Evolutionary conservation across 345 rosid genomes (phyloP).

Genomic region (Balakata baccata): DNA sequence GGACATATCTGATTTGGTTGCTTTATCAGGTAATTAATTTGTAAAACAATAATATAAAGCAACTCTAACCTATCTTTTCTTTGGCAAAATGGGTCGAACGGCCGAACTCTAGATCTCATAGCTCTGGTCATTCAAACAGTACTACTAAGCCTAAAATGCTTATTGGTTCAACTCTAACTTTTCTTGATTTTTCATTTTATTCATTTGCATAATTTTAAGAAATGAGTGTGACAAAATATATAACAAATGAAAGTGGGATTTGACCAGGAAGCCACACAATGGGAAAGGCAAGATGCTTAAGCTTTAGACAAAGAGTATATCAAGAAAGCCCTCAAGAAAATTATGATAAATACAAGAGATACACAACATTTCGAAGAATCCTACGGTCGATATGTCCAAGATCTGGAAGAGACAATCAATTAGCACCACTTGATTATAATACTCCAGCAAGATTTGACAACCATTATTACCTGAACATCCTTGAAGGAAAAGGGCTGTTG

Average conservation of each 20-base stretch:
- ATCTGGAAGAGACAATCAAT: conserved; percentile 42
- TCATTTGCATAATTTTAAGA: too few species aligned
- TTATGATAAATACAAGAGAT: conserved; percentile 50
- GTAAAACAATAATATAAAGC: too few species aligned
- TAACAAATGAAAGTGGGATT: too few species aligned
- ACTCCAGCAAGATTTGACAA: conserved; percentile 71
- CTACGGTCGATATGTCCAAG: conserved; percentile 55
- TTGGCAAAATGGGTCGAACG: too few species aligned
- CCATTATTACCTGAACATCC: conserved; percentile 55
- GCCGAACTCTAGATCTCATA: too few species aligned
- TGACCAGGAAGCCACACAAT: conserved; percentile 60
- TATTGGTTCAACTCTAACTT: too few species aligned
- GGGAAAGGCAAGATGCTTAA: conserved; percentile 70
- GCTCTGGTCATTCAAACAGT: too few species aligned
- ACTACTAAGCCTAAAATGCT: too few species aligned
- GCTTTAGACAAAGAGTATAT: conserved; percentile 58
- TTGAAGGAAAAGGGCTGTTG: conserved; percentile 60
- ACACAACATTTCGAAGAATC: conserved; percentile 43
- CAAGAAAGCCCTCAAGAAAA: conserved; percentile 34
- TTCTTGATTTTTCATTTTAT: too few species aligned
- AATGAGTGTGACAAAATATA: too few species aligned
- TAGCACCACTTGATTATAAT: conserved; percentile 51
- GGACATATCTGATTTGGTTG: conserved; percentile 53
- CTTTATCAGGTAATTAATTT: conserved; percentile 49
- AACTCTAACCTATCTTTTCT: too few species aligned